Percentiles rank a stretch among this genome's conserved stretches.
Evolutionary conservation across 768 basidiomycete species (phyloP).

Genomic region (Steccherinum ochraceum): DNA sequence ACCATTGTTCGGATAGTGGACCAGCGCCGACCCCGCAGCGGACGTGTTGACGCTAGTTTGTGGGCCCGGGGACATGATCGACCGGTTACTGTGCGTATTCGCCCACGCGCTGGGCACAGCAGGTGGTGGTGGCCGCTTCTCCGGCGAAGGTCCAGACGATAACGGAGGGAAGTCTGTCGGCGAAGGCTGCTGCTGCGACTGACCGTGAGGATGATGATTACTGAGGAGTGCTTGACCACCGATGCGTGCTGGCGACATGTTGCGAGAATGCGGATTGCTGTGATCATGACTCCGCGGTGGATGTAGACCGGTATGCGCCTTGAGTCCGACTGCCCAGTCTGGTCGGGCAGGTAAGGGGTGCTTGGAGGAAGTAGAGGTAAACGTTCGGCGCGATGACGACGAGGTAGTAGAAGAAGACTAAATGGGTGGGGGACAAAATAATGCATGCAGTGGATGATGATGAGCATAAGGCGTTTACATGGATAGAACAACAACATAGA

Average conservation of each 20-base stretch:
- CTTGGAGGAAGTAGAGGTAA: slow-evolving; percentile 72
- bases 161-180: slow-evolving; percentile 71
- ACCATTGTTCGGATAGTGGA: slow-evolving; percentile 29
- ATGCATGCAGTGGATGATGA: not conserved
- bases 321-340: slow-evolving; percentile 86
- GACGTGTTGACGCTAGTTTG: slow-evolving; percentile 14
- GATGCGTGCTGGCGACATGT: slow-evolving; percentile 31
- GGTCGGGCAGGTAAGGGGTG: slow-evolving; percentile 77
- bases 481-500: not conserved
- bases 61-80: slow-evolving; percentile 39
- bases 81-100: slow-evolving; percentile 44
- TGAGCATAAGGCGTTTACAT: not conserved
- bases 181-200: slow-evolving; percentile 30
- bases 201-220: slow-evolving; percentile 22
- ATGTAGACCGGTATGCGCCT: slow-evolving; percentile 66
- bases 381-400: slow-evolving; percentile 73
- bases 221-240: slow-evolving; percentile 13
- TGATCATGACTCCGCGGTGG: slow-evolving; percentile 48
- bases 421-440: not conserved
- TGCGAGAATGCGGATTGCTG: slow-evolving; percentile 27
- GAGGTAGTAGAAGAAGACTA: slow-evolving; percentile 75
- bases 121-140: slow-evolving; percentile 51
- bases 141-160: slow-evolving; percentile 27
- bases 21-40: slow-evolving; percentile 26
- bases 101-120: slow-evolving; percentile 66